Evolutionary conservation across 441 rosid genomes (phyloP), one percentile per base, ranked within the genome.

Genomic region (Adansonia rubrostipa): DNA sequence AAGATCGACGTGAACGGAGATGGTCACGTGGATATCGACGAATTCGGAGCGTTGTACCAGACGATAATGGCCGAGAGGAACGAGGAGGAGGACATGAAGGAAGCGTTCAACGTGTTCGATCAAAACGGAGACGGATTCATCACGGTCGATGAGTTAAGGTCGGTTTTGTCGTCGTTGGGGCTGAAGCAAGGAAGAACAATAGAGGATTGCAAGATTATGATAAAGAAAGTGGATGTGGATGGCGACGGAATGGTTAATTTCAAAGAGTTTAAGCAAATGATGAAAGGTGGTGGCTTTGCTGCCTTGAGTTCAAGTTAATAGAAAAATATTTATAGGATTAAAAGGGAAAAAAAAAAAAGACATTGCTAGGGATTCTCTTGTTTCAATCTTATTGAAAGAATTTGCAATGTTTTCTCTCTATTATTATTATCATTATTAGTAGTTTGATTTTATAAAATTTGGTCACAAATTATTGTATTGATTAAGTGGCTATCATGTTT

Each of bases 231-330:
- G 17, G 97, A 93, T 15, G 95, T 85, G 44, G 98, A 95, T 73
- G 98, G 97, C 51, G 98, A 93, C 82, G 99, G 98, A 5, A 93
- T 85, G 96, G 93, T 95, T 14, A 81, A 92, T 77, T 95, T 81
- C 80, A 88, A 82, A 24, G 99, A 95, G 88, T 95, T 95, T 77
- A 91, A 90, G 80, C 97, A 92, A 79, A 95, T 95, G 99, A 95
- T 93, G 98, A 95, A 91, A 87, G 97, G 92, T 45, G 99, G 98
- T 47, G 99, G 97, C 3, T 92, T 95, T 76, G 98, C 98, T 33
- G 97, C 96, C 17, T 76, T 95, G 77, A 91, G 81, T 64, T 89
- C 91, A 45, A 69, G 70, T 77, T 87, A 64, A 57, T 50, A 50
- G 54, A 10, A 9, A 15, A 53, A 53, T 17, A 36, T 36, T 36